Conservation (phyloP, 495 filamentous ascomycete species). For the Wilcoxina mikolae region DNA sequence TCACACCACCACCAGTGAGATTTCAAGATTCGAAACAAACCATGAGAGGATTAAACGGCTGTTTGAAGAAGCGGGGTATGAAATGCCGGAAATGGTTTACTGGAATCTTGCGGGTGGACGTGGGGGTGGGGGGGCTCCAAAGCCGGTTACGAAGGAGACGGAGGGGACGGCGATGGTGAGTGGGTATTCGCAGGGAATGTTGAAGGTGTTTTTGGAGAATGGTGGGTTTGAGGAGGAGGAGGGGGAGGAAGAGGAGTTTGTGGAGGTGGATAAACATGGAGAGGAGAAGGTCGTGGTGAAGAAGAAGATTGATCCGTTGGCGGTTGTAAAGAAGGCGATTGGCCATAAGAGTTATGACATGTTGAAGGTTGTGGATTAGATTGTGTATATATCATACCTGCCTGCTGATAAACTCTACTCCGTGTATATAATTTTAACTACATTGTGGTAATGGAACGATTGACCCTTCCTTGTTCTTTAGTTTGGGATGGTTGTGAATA, state of each 20-base stretch:
- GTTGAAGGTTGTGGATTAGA: constrained; percentile 31
- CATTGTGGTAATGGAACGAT: too few relatives aligned
- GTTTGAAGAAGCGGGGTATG: constrained; percentile 33
- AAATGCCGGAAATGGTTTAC: constrained; percentile 37
- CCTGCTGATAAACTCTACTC: too few relatives aligned
- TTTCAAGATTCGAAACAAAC: constrained; percentile 26
- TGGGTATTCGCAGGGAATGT: constrained; percentile 36
- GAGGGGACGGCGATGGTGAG: constrained; percentile 32
- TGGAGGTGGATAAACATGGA: constrained; percentile 19
- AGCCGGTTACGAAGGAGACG: constrained; percentile 32
- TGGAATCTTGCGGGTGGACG: constrained; percentile 35
- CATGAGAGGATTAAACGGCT: constrained; percentile 32
- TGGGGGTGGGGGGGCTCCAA: constrained; percentile 4
- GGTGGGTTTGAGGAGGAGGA: constrained; percentile 32
- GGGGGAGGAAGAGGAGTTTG: constrained; percentile 25
- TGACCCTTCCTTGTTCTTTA: too few relatives aligned
- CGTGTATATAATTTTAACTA: too few relatives aligned
- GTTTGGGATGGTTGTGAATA: too few relatives aligned
- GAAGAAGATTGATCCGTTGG: constrained; percentile 30
- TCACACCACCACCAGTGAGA: too few relatives aligned
- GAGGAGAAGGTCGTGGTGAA: constrained; percentile 22
- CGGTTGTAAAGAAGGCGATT: constrained; percentile 32
- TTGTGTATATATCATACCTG: too few relatives aligned
- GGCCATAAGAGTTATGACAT: constrained; percentile 33
- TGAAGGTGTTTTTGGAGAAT: constrained; percentile 37